These are phyloP conservation scores for Fusarium torreyae DNA, from an alignment of 2,329 filamentous ascomycete genomes.

Conservation along the genomic window DNA sequence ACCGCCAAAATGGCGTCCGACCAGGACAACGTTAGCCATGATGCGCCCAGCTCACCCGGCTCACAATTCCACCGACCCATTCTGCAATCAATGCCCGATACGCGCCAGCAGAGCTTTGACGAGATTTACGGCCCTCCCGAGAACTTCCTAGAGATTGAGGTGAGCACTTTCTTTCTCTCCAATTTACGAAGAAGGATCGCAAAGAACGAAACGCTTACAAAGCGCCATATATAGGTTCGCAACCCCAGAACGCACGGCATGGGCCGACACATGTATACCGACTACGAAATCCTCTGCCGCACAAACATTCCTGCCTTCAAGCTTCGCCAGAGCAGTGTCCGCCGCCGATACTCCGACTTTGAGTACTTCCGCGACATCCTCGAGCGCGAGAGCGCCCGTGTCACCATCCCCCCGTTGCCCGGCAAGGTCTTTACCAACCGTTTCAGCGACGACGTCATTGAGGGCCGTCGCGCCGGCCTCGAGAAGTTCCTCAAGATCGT, in stretches of 20 bases:
- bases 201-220: conserved; percentile 16
- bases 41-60: conserved; percentile 51
- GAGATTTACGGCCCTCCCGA: conserved; percentile 99
- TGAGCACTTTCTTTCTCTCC: conserved; percentile 56
- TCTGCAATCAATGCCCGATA: conserved; percentile 78
- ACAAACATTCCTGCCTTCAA: conserved; percentile 99
- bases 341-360: conserved; percentile 96
- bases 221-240: conserved; percentile 75
- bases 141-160: conserved; percentile 99
- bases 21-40: conserved; percentile 54
- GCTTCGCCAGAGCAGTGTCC: conserved; percentile 88
- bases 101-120: conserved; percentile 94
- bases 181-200: not conserved
- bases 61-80: conserved; percentile 65
- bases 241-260: conserved; percentile 96
- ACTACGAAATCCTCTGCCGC: conserved; percentile 97
- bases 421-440: conserved; percentile 99
- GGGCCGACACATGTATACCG: conserved; percentile 96
- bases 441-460: conserved; percentile 98
- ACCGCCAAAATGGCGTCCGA: conserved; percentile 63
- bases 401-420: conserved; percentile 94
- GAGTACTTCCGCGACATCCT: conserved; percentile 99
- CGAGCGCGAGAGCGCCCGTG: conserved; percentile 92
- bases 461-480: conserved; percentile 89
- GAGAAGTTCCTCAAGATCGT: conserved; percentile 98